These are phyloP conservation scores for Pneumocystis murina DNA, from an alignment of 1,139 yeast genomes.

Conservation along the genomic window DNA sequence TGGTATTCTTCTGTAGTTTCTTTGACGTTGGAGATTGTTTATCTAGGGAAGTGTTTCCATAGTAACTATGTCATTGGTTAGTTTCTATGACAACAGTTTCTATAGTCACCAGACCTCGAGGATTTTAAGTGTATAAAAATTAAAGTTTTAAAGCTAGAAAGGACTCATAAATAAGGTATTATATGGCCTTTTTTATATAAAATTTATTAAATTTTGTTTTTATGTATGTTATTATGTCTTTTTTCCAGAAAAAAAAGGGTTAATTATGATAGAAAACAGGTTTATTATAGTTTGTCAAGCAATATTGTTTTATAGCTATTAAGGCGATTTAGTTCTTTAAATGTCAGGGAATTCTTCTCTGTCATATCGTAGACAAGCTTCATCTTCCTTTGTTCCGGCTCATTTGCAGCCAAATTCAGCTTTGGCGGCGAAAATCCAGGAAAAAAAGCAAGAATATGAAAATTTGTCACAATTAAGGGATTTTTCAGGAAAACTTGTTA, in stretches of 20 bases:
- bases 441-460: constrained; percentile 39
- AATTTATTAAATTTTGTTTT: not conserved
- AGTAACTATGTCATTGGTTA: not conserved
- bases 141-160: not conserved
- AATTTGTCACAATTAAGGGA: constrained; percentile 36
- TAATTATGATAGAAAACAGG: not conserved
- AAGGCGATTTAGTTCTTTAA: not conserved
- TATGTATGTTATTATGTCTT: not conserved
- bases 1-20: not conserved
- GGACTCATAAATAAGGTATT: not conserved
- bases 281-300: too few species aligned
- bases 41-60: not conserved
- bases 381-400: not conserved
- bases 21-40: not conserved
- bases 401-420: constrained; percentile 2
- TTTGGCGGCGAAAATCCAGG: constrained; percentile 21
- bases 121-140: too few species aligned
- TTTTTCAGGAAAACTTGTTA: constrained; percentile 34
- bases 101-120: not conserved
- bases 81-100: not conserved
- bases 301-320: not conserved
- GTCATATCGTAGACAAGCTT: not conserved
- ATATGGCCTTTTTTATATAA: too few species aligned
- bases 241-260: not conserved
- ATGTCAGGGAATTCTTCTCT: not conserved